Base-by-base conservation (phyloP, 192 early-diverging fungal species). In the Coemansia sp. region DNA sequence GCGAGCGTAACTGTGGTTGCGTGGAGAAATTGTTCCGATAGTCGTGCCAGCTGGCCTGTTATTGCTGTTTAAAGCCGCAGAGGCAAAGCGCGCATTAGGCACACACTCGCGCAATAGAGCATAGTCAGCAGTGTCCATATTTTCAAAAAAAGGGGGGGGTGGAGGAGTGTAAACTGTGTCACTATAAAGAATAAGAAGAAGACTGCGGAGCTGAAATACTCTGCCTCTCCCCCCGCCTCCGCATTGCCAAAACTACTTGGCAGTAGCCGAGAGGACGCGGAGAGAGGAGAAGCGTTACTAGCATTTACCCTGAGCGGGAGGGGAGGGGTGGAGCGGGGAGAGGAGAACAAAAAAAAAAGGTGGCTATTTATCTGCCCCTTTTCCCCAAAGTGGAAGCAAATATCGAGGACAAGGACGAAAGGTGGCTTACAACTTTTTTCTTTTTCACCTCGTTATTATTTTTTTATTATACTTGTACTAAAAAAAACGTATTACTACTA, bases 1-100 rank as follows among this genome's bases (percentile, higher is more conserved):
- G 62, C 62, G 62, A 7, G 62, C 62, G 49, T 36, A 64, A n/a
- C 27, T 46, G 35, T 27, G 35, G 47, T 64, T 64, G 47, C 47
- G 47, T 9, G 25, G 47, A 9, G 47, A 15, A 27, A 49, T 49
- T 14, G 7, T 4, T 49, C 47, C 47, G 24, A 14, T 12, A 2
- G 8, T 14, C 11, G 25, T 15, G 22, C 7, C 11, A 3, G 47
- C 25, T 27, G 47, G 4, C 12, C 47, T 47, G 20, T 2, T 8
- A 10, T 22, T 49, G 47, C 27, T 49, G 47, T 24, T 14, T 6
- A 47, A 22, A 11, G 22, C 2, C 5, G 47, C 47, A 49, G 47
- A 49, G 47, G 47, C 47, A 49, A 49, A 49, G 12, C 47, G 47
- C 25, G 56, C 56, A 58, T 58, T 37, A 9, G 56, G 56, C 31